Evolutionary conservation across 164 flowering plant species (phyloP).

Genomic region (Macadamia tetraphylla): DNA sequence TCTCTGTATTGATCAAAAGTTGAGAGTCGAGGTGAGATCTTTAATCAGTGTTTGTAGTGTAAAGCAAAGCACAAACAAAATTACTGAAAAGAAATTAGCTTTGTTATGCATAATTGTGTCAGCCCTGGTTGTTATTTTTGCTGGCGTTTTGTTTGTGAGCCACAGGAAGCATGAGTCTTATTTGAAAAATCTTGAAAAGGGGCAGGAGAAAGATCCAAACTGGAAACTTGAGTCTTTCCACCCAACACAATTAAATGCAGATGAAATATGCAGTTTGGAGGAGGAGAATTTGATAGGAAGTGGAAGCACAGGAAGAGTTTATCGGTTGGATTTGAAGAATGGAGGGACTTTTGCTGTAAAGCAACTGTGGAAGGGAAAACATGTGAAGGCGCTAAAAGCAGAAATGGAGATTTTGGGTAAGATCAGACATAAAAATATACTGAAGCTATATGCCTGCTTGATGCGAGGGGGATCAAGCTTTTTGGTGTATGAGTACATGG

Average conservation of each 20-base stretch:
- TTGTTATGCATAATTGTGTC: conserved; percentile 26
- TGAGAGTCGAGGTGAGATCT: conserved; percentile 15
- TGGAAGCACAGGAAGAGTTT: conserved; percentile 89
- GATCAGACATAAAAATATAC: conserved; percentile 72
- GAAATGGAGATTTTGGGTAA: conserved; percentile 84
- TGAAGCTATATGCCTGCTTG: conserved; percentile 78
- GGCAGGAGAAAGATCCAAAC: conserved; percentile 26
- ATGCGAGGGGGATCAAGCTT: conserved; percentile 48
- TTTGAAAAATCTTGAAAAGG: conserved; percentile 23
- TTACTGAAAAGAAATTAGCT: conserved; percentile 19
- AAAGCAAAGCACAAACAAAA: conserved; percentile 19
- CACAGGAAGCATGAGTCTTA: conserved; percentile 30
- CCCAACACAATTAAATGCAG: conserved; percentile 52
- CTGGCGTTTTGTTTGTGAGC: conserved; percentile 38
- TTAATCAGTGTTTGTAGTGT: conserved; percentile 33
- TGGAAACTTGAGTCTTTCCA: conserved; percentile 74
- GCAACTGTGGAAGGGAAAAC: conserved; percentile 60
- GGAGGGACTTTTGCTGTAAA: conserved; percentile 74
- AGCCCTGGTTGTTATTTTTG: conserved; percentile 30
- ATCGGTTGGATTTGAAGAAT: conserved; percentile 59
- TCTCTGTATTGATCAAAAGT: conserved; percentile 52
- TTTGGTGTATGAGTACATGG: conserved; percentile 84
- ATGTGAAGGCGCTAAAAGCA: conserved; percentile 41
- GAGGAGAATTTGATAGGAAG: conserved; percentile 72
- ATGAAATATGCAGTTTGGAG: conserved; percentile 58